Percentiles rank a stretch among this genome's conserved stretches.
phyloP scores from a whole-genome alignment of 1,139 yeast genomes.

The Zygoascus sp. region DNA sequence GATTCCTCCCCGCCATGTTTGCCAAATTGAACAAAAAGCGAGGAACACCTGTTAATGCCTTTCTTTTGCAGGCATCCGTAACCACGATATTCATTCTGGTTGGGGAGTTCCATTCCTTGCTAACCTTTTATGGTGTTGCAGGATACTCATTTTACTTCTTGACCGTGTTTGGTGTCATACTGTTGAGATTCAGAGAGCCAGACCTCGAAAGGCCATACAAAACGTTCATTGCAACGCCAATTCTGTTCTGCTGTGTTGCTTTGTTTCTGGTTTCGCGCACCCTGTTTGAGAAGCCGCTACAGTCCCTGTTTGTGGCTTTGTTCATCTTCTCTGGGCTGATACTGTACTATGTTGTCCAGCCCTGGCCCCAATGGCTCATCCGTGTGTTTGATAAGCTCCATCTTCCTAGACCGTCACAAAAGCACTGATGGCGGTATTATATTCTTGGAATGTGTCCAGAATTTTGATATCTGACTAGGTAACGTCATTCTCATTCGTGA shows the following conservation, averaged over 20 bases:
- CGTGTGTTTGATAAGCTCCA: background rate
- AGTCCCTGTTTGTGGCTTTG: constrained; percentile 29
- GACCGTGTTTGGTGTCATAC: constrained; percentile 39
- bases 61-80: constrained; percentile 33
- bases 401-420: background rate
- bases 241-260: constrained; percentile 39
- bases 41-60: constrained; percentile 37
- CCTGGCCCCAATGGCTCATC: constrained; percentile 18
- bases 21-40: constrained; percentile 27
- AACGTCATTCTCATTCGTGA: constrained; percentile 2
- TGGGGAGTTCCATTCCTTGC: constrained; percentile 37
- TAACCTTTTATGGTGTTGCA: constrained; percentile 41
- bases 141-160: constrained; percentile 39
- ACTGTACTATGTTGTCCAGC: constrained; percentile 26
- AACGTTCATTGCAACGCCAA: constrained; percentile 37
- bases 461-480: too few species aligned
- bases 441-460: too few species aligned
- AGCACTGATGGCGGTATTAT: background rate
- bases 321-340: constrained; percentile 36
- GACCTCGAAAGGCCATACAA: constrained; percentile 37
- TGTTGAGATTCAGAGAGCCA: constrained; percentile 36
- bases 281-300: constrained; percentile 35
- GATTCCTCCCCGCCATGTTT: constrained; percentile 35
- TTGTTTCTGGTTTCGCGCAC: constrained; percentile 36
- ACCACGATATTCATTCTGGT: constrained; percentile 33